Conservation (phyloP, 78 protist genomes). For the Dictyostelium discoideum region dicty_2.7 NC_007088.5:6764501-6765000, state of each 20-base stretch:
- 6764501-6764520: slow-evolving; percentile 58
- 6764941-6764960: neutral
- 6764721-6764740: neutral
- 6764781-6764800: slow-evolving; percentile 3
- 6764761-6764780: neutral
- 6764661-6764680: slow-evolving; percentile 55
- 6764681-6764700: neutral
- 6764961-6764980: slow-evolving; percentile 3
- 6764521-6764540: slow-evolving; percentile 71
- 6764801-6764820: neutral
- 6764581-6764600: slow-evolving; percentile 66
- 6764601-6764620: slow-evolving; percentile 76
- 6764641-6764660: slow-evolving; percentile 74
- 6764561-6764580: slow-evolving; percentile 78
- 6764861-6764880: neutral
- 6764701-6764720: neutral
- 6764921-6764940: no score
- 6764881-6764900: neutral
- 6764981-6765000: neutral
- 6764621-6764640: slow-evolving; percentile 80
- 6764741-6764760: neutral
- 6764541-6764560: slow-evolving; percentile 77
- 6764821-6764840: neutral
- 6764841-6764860: neutral
- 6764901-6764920: no score